Base-by-base conservation (phyloP, 78 protist species). In the Neovahlkampfia damariscottae region DNA sequence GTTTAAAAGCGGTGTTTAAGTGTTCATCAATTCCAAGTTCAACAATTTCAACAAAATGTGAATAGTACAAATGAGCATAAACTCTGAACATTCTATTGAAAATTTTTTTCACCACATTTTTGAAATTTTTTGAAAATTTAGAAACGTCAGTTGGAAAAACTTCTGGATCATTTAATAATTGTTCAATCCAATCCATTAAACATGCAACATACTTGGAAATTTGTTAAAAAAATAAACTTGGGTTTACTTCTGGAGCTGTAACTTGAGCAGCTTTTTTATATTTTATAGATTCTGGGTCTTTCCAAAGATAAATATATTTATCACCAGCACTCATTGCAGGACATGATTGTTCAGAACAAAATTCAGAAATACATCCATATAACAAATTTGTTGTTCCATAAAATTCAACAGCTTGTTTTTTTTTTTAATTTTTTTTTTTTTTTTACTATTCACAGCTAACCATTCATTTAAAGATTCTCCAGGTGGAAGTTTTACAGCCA, bases 381-480 rank as follows among this genome's bases (percentile, higher is more conserved):
- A 96, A 81, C 82, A 96, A 38, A 81, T 92, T 90, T 71, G 92
- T 93, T 82, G 91, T 94, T 85, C 95, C 94, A 91, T 88, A 96
- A 86, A 96, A 96, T 74, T 96, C 99, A 32, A 94, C 90, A 9
- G 95, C 8, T 41, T 72, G 76, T 29, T 30, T 38, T 19, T 41
- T 29, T 8, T 41, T 41, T 58, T 58, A 72, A 7, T 72, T 28
- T 30, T 72, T 72, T n/a, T n/a, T n/a, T n/a, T n/a, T n/a, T n/a
- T n/a, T n/a, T n/a, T n/a, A n/a, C n/a, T 92, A 82, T 94, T 92
- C 1, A 96, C 96, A 3, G 99, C 99, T n/a, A 96, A 88, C 98
- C 98, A 94, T 62, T 95, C 98, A 72, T 92, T 85, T 31, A 75
- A 31, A 82, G 94, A 97, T 70, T 95, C 99, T 1, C 98, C 96